phyloP scores from a whole-genome alignment of 2,329 filamentous ascomycete species.

The Xylaria sp. region DNA sequence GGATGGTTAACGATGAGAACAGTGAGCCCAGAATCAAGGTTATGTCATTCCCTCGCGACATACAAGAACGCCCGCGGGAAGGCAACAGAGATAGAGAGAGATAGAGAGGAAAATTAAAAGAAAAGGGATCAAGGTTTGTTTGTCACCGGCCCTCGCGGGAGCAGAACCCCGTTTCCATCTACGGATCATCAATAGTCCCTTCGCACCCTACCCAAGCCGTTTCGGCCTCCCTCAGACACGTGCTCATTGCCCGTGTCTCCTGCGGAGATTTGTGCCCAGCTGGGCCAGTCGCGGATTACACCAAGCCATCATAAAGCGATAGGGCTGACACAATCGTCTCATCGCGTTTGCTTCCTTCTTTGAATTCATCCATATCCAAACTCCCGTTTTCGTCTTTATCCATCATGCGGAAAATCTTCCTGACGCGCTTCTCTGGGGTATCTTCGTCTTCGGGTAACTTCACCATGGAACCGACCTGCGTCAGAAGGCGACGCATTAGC shows the following conservation, averaged over 20 bases:
- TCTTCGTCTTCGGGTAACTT: slow-evolving; percentile 98
- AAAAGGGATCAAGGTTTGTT: slow-evolving; percentile 20
- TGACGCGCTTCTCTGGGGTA: slow-evolving; percentile 96
- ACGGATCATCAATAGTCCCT: slow-evolving; percentile 24
- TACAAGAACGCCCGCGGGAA: slow-evolving; percentile 34
- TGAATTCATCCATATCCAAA: slow-evolving; percentile 97
- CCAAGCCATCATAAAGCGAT: slow-evolving; percentile 94
- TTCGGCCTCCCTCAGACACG: slow-evolving; percentile 4
- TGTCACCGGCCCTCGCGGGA: slow-evolving; percentile 13
- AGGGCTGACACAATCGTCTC: slow-evolving; percentile 98
- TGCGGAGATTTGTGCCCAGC: slow-evolving; percentile 18
- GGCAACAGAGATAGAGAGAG: slow-evolving; percentile 23
- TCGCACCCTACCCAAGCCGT: slow-evolving; percentile 18
- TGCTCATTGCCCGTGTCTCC: slow-evolving; percentile 4
- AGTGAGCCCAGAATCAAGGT: slow-evolving; percentile 14
- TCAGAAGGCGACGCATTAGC: slow-evolving; percentile 7
- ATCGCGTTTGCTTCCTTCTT: slow-evolving; percentile 98
- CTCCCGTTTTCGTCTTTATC: slow-evolving; percentile 99
- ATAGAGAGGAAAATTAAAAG: slow-evolving; percentile 19
- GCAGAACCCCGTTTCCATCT: slow-evolving; percentile 22
- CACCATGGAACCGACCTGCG: slow-evolving; percentile 96
- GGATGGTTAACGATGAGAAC: slow-evolving; percentile 3
- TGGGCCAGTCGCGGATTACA: slow-evolving; percentile 59
- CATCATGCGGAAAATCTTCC: slow-evolving; percentile 99
- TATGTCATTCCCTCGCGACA: slow-evolving; percentile 37